Base-by-base conservation (phyloP, 2,329 filamentous ascomycete genomes). In the Lachnellula suecica region DNA sequence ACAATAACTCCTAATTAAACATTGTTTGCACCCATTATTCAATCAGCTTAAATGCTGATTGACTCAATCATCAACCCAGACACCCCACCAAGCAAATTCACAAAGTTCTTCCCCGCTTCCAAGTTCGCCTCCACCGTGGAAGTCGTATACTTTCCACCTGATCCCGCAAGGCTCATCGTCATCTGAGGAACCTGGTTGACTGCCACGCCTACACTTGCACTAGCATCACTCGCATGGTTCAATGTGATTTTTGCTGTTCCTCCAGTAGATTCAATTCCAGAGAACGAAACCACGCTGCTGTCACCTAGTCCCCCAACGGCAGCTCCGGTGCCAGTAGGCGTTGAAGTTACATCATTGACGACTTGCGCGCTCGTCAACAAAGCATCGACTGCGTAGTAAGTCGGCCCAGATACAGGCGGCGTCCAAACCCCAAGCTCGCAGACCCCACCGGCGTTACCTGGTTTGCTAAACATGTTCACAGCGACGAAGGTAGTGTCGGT, bases 371-470 rank as follows among this genome's bases (percentile, higher is more conserved):
- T 42, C 4, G 40, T 53, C 41, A 56, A 29, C 2, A 58, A 31
- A 4, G 56, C 47, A 47, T 58, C 56, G 2, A 53, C 56, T 15
- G 56, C 56, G n/a, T 46, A 58, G 17, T 51, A 58, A 8, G 27
- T 29, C 4, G 47, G 49, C 3, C 27, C 25, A 15, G 25, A 20
- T 10, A 40, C 24, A 27, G 49, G 43, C 8, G 24, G 46, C 2
- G 44, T 48, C 56, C 49, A 58, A 7, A 58, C 44, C 41, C 55
- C 56, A 5, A 58, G 49, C 44, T 55, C 52, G n/a, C 49, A 58
- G 23, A 58, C 20, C 19, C 52, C 56, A 4, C 53, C 50, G 19
- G 17, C 54, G 9, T 50, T 24, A 10, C 23, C 29, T 7, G 44
- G 31, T 23, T 51, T 51, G 20, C 44, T 55, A 29, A 49, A 53